Evolutionary conservation across 2,329 filamentous ascomycete species (phyloP), one percentile per base, ranked within the genome.

Genomic region (Escovopsis sp.): DNA sequence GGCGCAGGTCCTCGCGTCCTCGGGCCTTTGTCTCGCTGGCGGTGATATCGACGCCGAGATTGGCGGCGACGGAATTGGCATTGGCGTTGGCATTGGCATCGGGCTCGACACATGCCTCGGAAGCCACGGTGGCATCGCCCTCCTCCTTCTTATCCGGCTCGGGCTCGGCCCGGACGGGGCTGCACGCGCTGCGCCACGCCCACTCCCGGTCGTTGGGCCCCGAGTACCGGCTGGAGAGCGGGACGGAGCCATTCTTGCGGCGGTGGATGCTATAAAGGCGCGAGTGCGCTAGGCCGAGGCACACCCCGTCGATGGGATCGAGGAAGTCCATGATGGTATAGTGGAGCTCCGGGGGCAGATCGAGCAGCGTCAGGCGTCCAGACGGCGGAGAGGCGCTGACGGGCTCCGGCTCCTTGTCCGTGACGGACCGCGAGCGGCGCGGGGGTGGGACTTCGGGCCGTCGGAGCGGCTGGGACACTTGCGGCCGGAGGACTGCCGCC

Each of bases 141-240:
- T 31, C 29, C 18, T 31, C 17, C 28, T 31, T 15, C 32, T 34
- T 37, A 26, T 31, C 18, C 13, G 12, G 28, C n/a, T 36, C 41
- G 35, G 49, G 37, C 39, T 48, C 32, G 33, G 49, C 41, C 38
- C 51, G 50, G 32, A 63, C 45, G 28, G 66, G 56, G 11, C 58
- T 58, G 1, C 65, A 63, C 3, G 70, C 68, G 34, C 68, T 57
- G 41, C 71, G 66, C 71, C 72, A 78, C 31, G 72, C 72, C 63
- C 69, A 73, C 48, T 78, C 73, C 48, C 74, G 62, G 43, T 72
- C 65, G 52, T 77, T 77, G 36, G 73, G 73, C 1, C 73, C 73
- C 6, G 61, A 51, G 31, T 74, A 72, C 12, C 72, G 65, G 32
- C 64, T 63, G 14, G 65, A 66, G 13, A 78, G 62, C 9, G 70